Base-by-base conservation (phyloP, 805 yeast species). In the Lachancea dasiensis region DNA sequence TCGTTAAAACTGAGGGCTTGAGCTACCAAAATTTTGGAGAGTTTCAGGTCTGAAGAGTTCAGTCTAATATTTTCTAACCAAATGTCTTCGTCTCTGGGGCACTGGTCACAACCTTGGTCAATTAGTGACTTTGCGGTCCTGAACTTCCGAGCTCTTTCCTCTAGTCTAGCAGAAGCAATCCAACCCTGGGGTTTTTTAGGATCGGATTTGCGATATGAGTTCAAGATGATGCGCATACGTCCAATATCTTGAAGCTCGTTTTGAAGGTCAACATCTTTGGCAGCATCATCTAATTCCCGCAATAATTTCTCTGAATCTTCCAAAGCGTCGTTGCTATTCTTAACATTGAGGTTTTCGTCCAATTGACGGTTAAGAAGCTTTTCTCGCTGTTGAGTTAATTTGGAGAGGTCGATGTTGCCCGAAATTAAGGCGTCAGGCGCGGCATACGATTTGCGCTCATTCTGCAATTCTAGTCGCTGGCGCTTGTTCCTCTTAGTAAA, bases 91-190 rank as follows among this genome's bases (percentile, higher is more conserved):
- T 68, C 74, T 27, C 63, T 64, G 0, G 87, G 85, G 46, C 89
- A 77, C 29, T 65, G 64, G 4, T 63, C 65, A 51, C 95, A 83
- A 2, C 95, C 98, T 52, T 84, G 77, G n/a, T 67, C 67, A 5
- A 87, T 79, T 11, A 83, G 44, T 16, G 60, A 61, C 37, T 72
- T 71, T 0, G 97, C 96, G 10, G 59, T 59, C 4, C 61, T 61
- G 38, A 67, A 65, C 36, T 76, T 77, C 30, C 69, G 69, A 1
- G 79, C 81, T 31, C 70, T 72, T 46, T 75, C 81, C 52, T 90
- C 97, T 7, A 86, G 55, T 32, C 86, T 62, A 0, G 95, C 94
- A 33, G 86, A 75, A 0, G 94, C 86, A 16, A 90, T 82, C 95
- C 95, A 90, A 4, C 82, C 84, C 33, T 74, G 73, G 0, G 95